Percentiles rank a stretch among this genome's conserved stretches.
These are phyloP conservation scores for Jimgerdemannia flammicorona DNA, from an alignment of 192 early-diverging fungal genomes.

Conservation along the genomic window DNA sequence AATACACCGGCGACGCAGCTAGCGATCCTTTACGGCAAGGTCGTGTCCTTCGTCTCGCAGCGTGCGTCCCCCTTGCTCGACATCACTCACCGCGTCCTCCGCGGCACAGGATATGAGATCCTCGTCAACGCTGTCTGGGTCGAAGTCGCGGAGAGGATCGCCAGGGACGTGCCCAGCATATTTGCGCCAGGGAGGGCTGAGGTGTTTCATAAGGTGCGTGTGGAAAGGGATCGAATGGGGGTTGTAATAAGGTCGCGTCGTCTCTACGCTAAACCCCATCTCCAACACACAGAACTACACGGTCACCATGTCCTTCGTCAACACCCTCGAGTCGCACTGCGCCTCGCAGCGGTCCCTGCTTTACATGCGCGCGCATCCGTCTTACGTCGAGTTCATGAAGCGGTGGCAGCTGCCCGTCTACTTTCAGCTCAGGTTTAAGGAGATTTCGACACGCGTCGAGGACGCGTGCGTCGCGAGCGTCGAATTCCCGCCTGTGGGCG, in stretches of 20 bases:
- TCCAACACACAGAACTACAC: slow-evolving; percentile 43
- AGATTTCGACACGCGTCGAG: slow-evolving; percentile 42
- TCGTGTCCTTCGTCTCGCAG: slow-evolving; percentile 47
- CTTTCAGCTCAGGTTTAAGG: slow-evolving; percentile 50
- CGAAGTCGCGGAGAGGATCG: slow-evolving; percentile 41
- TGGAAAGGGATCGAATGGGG: background rate
- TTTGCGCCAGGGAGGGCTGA: slow-evolving; percentile 64
- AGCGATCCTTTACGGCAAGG: slow-evolving; percentile 49
- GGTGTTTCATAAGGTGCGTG: slow-evolving; percentile 60
- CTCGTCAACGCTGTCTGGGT: slow-evolving; percentile 61
- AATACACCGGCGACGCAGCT: slow-evolving; percentile 24
- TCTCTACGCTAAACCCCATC: too few species aligned
- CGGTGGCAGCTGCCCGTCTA: slow-evolving; percentile 60
- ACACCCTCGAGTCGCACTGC: slow-evolving; percentile 42
- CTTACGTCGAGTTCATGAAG: slow-evolving; percentile 53
- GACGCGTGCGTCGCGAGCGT: slow-evolving; percentile 11
- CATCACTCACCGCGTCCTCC: slow-evolving; percentile 50
- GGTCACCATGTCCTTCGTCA: slow-evolving; percentile 52
- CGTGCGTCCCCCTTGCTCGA: slow-evolving; percentile 51
- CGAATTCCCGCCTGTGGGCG: too few species aligned
- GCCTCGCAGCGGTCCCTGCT: slow-evolving; percentile 37
- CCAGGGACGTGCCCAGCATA: slow-evolving; percentile 44
- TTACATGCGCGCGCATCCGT: slow-evolving; percentile 42
- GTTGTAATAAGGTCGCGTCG: too few species aligned
- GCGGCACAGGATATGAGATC: slow-evolving; percentile 59